These are phyloP conservation scores for Cystobasidiaceae sp. DNA, from an alignment of 1,284 basidiomycete genomes.

Conservation along the genomic window DNA sequence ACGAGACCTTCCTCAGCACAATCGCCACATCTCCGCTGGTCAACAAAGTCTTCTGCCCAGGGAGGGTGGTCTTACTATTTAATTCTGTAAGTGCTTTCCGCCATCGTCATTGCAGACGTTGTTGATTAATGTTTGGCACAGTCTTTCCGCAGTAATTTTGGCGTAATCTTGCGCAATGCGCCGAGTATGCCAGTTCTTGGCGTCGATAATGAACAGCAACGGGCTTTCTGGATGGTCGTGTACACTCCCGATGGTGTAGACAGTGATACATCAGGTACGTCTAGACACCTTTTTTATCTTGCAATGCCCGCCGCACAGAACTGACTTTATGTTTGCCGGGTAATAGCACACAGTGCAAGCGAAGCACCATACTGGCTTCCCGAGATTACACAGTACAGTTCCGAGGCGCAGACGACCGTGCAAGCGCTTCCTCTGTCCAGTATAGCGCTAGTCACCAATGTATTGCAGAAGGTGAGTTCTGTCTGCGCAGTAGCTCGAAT, in stretches of 20 bases:
- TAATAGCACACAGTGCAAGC: conserved; percentile 52
- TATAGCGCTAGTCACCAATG: conserved; percentile 68
- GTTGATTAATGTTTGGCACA: conserved; percentile 46
- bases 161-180: conserved; percentile 68
- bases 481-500: background rate
- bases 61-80: conserved; percentile 75
- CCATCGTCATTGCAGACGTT: background rate
- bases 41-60: conserved; percentile 62
- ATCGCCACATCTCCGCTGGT: conserved; percentile 63
- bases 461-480: conserved; percentile 61
- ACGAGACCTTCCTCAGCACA: conserved; percentile 62
- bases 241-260: conserved; percentile 51
- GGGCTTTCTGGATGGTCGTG: conserved; percentile 67
- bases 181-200: conserved; percentile 50
- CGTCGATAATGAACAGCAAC: conserved; percentile 54
- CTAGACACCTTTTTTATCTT: conserved; percentile 36
- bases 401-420: conserved; percentile 62
- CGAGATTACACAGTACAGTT: conserved; percentile 51
- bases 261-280: conserved; percentile 56
- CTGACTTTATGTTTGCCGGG: background rate
- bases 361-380: conserved; percentile 68
- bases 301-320: no score
- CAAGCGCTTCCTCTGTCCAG: conserved; percentile 66
- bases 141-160: conserved; percentile 74
- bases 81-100: conserved; percentile 60